Conservation (phyloP, 2,329 filamentous ascomycete genomes). For the Microdochium paspali region DNA sequence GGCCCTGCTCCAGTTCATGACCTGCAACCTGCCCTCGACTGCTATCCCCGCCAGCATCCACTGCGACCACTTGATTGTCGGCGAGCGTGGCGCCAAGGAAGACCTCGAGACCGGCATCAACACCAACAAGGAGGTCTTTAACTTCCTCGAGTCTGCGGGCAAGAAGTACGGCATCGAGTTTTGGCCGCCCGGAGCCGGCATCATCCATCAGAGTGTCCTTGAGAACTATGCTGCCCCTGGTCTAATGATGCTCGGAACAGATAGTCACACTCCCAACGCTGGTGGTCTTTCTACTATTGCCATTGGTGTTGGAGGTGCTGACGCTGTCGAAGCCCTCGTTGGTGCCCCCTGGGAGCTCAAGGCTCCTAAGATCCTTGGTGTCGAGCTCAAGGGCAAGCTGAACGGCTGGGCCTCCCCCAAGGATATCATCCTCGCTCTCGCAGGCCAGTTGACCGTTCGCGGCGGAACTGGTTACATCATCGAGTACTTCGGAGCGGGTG, state of each 20-base stretch:
- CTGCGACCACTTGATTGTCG: conserved; percentile 98
- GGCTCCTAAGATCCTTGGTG: conserved; percentile 82
- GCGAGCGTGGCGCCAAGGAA: conserved; percentile 76
- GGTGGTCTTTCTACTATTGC: conserved; percentile 88
- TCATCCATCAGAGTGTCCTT: conserved; percentile 94
- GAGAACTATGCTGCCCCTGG: conserved; percentile 98
- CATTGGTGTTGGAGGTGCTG: conserved; percentile 93
- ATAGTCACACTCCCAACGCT: conserved; percentile 96
- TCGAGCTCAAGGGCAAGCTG: conserved; percentile 73
- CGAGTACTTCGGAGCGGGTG: conserved; percentile 86
- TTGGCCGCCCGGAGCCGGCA: conserved; percentile 87
- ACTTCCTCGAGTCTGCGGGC: conserved; percentile 87
- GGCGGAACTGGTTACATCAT: conserved; percentile 93
- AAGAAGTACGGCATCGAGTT: conserved; percentile 93
- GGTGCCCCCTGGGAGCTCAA: conserved; percentile 97
- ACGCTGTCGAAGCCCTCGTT: conserved; percentile 93
- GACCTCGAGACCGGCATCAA: conserved; percentile 80
- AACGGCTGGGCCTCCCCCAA: conserved; percentile 91
- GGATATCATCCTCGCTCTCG: conserved; percentile 86
- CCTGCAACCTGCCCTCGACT: conserved; percentile 78
- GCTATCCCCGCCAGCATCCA: conserved; percentile 96
- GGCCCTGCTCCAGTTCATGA: conserved; percentile 98
- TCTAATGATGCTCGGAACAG: conserved; percentile 97
- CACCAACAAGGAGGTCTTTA: conserved; percentile 94
- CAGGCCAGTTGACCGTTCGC: conserved; percentile 81